Percentiles rank a stretch among this genome's conserved stretches.
These are phyloP conservation scores for Mytilinidion resinicola DNA, from an alignment of 495 filamentous ascomycete genomes.

Conservation along the genomic window DNA sequence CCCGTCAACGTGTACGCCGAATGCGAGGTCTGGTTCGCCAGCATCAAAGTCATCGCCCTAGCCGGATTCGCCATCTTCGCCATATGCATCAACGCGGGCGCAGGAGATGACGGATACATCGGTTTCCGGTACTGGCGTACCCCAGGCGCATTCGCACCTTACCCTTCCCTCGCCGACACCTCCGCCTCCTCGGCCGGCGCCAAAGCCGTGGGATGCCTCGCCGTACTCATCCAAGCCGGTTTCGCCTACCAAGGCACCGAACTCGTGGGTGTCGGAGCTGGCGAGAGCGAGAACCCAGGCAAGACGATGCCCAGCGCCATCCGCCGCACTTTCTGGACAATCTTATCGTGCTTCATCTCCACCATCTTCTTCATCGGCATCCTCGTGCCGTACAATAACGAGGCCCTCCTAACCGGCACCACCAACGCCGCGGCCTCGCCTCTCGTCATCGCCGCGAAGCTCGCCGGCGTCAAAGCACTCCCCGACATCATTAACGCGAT, in stretches of 20 bases:
- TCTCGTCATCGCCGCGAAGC: constrained; percentile 27
- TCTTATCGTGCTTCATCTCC: constrained; percentile 16
- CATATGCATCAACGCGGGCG: constrained; percentile 27
- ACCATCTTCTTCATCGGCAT: constrained; percentile 30
- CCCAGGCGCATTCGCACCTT: constrained; percentile 27
- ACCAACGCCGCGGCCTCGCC: constrained; percentile 25
- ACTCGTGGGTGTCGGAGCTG: constrained; percentile 25
- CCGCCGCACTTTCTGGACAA: constrained; percentile 26
- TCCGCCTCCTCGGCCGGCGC: constrained; percentile 15
- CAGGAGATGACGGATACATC: constrained; percentile 20
- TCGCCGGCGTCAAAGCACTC: constrained; percentile 22
- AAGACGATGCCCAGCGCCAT: constrained; percentile 27
- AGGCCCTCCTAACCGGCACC: constrained; percentile 16
- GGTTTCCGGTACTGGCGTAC: constrained; percentile 26
- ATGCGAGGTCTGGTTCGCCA: constrained; percentile 28
- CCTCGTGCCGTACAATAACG: constrained; percentile 31
- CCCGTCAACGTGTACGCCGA: constrained; percentile 27
- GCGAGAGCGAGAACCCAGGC: constrained; percentile 25
- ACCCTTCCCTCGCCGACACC: constrained; percentile 22
- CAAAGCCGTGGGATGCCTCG: constrained; percentile 29
- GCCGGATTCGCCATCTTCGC: constrained; percentile 25
- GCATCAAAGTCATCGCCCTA: constrained; percentile 26
- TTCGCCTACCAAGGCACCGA: constrained; percentile 30
- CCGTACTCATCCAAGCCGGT: constrained; percentile 27
- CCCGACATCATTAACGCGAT: constrained; percentile 26